phyloP scores from a whole-genome alignment of 2,329 filamentous ascomycete species.

The Aspergillus sp. region DNA sequence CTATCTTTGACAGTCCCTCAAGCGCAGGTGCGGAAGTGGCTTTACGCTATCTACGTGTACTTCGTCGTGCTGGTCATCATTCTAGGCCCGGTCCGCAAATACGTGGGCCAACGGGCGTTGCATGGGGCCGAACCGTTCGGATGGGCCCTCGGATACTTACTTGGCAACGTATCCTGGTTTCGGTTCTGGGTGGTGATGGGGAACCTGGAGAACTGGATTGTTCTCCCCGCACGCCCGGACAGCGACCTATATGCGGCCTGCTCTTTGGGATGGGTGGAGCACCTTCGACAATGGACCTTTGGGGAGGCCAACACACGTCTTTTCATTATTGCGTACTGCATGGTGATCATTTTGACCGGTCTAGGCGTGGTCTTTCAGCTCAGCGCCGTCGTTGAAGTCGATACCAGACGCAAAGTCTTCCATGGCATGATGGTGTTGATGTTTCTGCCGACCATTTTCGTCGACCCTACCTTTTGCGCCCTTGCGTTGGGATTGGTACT shows the following conservation, averaged over 20 bases:
- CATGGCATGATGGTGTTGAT: conserved; percentile 98
- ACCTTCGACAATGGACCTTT: conserved; percentile 62
- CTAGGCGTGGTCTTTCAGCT: conserved; percentile 73
- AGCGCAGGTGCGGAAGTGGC: conserved; percentile 74
- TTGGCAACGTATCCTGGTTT: conserved; percentile 74
- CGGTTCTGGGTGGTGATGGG: conserved; percentile 68
- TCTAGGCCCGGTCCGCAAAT: conserved; percentile 67
- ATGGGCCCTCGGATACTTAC: conserved; percentile 87
- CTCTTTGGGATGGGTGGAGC: conserved; percentile 61
- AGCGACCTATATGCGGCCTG: conserved; percentile 42
- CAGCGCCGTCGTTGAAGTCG: conserved; percentile 79
- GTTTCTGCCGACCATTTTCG: conserved; percentile 80
- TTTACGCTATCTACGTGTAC: conserved; percentile 81
- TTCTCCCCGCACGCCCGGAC: conserved; percentile 56
- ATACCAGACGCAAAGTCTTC: conserved; percentile 94
- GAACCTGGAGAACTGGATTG: conserved; percentile 73
- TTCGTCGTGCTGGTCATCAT: conserved; percentile 64
- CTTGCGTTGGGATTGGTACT: conserved; percentile 78
- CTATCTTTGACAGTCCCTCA: conserved; percentile 77
- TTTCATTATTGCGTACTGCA: conserved; percentile 71
- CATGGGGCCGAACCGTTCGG: conserved; percentile 76
- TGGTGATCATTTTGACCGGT: conserved; percentile 66
- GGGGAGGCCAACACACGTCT: conserved; percentile 83
- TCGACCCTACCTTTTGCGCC: conserved; percentile 81
- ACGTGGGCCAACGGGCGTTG: conserved; percentile 68